Evolutionary conservation across 2,329 filamentous ascomycete genomes (phyloP).

Genomic region (Phaeophleospora eucalypticola): DNA sequence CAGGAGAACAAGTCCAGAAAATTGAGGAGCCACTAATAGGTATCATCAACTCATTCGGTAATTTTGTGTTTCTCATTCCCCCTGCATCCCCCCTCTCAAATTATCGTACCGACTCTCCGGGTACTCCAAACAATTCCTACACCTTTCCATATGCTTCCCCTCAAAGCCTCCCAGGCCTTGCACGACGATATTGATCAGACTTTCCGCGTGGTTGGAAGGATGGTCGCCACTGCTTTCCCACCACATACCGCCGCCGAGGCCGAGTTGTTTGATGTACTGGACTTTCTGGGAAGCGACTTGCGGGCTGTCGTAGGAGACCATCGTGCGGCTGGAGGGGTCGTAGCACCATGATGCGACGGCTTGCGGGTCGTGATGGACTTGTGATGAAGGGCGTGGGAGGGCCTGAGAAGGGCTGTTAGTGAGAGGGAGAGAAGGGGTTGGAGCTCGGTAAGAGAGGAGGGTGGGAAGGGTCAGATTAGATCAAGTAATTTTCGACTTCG

Average conservation of each 20-base stretch:
- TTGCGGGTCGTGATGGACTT: slow-evolving; percentile 60
- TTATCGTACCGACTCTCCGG: slow-evolving; percentile 53
- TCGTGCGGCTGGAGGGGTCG: slow-evolving; percentile 55
- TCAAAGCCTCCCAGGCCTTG: slow-evolving; percentile 38
- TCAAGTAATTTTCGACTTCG: slow-evolving; percentile 31
- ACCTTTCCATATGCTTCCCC: slow-evolving; percentile 42
- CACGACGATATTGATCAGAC: slow-evolving; percentile 54
- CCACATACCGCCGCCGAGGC: slow-evolving; percentile 92
- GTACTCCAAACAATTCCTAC: slow-evolving; percentile 47
- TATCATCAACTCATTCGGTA: no score
- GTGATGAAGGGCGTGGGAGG: slow-evolving; percentile 64
- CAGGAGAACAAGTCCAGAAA: no score
- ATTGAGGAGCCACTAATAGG: no score
- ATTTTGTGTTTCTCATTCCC: no score
- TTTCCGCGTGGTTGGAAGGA: slow-evolving; percentile 47
- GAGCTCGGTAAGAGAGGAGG: background rate
- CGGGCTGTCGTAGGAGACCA: slow-evolving; percentile 74
- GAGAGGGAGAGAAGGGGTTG: background rate
- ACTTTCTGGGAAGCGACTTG: slow-evolving; percentile 66
- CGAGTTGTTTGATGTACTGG: slow-evolving; percentile 61
- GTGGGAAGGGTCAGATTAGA: slow-evolving; percentile 34
- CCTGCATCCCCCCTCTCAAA: slow-evolving; percentile 40
- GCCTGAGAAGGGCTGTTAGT: slow-evolving; percentile 36
- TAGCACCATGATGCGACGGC: slow-evolving; percentile 75
- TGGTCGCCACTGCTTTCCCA: slow-evolving; percentile 85